Evolutionary conservation across 2,329 filamentous ascomycete species (phyloP).

Genomic region (Salinomyces thailandicus): DNA sequence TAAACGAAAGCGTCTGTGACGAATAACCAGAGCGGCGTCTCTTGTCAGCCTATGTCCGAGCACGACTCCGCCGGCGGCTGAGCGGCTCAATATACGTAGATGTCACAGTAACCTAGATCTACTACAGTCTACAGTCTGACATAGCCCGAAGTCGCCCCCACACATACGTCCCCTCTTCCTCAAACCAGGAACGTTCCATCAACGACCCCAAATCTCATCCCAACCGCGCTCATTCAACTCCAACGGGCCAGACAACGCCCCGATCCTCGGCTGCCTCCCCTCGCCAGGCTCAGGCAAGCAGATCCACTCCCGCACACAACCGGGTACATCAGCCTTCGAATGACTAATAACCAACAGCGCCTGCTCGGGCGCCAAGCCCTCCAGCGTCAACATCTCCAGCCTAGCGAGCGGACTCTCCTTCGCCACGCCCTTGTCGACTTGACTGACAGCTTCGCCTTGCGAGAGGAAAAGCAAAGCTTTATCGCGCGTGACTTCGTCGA

Average conservation of each 20-base stretch:
- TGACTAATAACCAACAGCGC: slow-evolving; percentile 90
- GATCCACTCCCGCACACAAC: slow-evolving; percentile 72
- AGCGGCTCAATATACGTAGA: too few species aligned
- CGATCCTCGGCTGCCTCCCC: slow-evolving; percentile 51
- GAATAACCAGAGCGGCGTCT: too few species aligned
- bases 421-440: slow-evolving; percentile 9
- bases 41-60: too few species aligned
- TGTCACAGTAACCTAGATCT: too few species aligned
- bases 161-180: too few species aligned
- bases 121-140: too few species aligned
- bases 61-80: too few species aligned
- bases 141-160: too few species aligned
- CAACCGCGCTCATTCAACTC: slow-evolving; percentile 22
- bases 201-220: slow-evolving; percentile 23
- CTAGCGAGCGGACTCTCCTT: slow-evolving; percentile 26
- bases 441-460: slow-evolving; percentile 27
- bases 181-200: too few species aligned
- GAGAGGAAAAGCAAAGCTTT: slow-evolving; percentile 75
- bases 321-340: slow-evolving; percentile 79
- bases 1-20: too few species aligned
- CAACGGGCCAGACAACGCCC: slow-evolving; percentile 40
- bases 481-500: slow-evolving; percentile 55
- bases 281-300: slow-evolving; percentile 69
- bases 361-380: slow-evolving; percentile 58
- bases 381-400: slow-evolving; percentile 41